Base-by-base conservation (phyloP, 2,329 filamentous ascomycete genomes). In the Clonostachys sp. region DNA sequence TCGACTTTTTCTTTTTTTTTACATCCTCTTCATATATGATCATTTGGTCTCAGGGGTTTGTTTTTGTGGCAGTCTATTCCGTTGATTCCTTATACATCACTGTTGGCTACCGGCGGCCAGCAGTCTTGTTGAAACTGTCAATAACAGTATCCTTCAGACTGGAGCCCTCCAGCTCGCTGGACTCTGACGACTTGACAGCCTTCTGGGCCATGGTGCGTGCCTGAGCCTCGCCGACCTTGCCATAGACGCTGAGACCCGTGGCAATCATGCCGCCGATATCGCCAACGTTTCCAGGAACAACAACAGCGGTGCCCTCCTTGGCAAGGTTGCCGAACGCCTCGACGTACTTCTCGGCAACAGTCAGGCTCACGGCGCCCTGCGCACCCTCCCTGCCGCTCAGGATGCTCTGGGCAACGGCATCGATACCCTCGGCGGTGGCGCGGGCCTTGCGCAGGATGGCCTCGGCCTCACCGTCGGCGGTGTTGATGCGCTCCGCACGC, bases 211-310 rank as follows among this genome's bases (percentile, higher is more conserved):
- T 77, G 12, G 76, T 74, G 62, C 81, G 86, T 24, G 83, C 81
- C 68, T 96, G 90, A 1, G 85, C 81, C 60, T 92, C 82, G 57
- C 83, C 90, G 41, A 99, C 89, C 66, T 95, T 96, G 50, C 92
- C 90, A 65, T 96, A 99, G 16, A 99, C 91, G 47, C 91, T 87
- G 76, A 99, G 84, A 3, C 91, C 94, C 16, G 89, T 95, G 38
- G 94, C 91, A 65, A 99, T 97, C 91, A 99, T 96, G 56, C 89
- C 84, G 47, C 90, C 87, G 57, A 99, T 91, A 63, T 99, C 94
- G 51, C 94, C 94, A 36, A 99, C 90, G 61, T 99, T 97, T 12
- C 94, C 94, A 1, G 94, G 94, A 13, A 99, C 91, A 17, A 99
- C 90, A 30, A 99, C 87, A 5, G 91, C 89, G 5, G 94, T 99